A percentile compares a stretch with the other conserved stretches of the same genome.
phyloP scores from a whole-genome alignment of 2,329 filamentous ascomycete species.

The Penicillium expansum region DNA sequence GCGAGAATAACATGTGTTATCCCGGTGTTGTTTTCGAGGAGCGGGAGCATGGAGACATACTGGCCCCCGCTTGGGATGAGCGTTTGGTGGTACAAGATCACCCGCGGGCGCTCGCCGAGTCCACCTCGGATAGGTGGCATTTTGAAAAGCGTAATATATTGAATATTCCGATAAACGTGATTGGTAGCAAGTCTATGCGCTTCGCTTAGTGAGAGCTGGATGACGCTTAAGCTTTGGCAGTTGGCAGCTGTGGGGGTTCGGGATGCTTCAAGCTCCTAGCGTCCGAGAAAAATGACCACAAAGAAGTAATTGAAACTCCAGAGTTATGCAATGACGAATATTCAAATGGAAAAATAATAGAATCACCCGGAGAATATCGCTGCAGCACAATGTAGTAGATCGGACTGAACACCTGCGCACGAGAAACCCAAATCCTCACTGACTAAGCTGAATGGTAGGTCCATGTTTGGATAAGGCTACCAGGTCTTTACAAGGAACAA shows the following conservation, averaged over 20 bases:
- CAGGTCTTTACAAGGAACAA: not conserved
- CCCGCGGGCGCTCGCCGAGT: constrained; percentile 31
- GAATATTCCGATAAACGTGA: not conserved
- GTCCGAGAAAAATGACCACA: not conserved
- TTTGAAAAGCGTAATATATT: not conserved
- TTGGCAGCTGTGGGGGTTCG: not conserved
- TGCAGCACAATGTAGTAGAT: constrained; percentile 2
- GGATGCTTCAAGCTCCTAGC: not conserved
- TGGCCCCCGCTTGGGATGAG: constrained; percentile 54
- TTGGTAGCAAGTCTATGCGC: not conserved
- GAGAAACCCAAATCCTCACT: not conserved
- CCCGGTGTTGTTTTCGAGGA: constrained; percentile 58
- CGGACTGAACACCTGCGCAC: not conserved
- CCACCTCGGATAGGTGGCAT: constrained; percentile 41
- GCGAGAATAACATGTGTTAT: constrained; percentile 82
- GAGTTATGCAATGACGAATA: not conserved
- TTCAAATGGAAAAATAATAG: not conserved
- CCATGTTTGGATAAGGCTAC: not conserved
- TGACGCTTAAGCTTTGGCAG: not conserved
- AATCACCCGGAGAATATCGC: constrained; percentile 2
- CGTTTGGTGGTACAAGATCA: constrained; percentile 62
- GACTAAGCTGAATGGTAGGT: not conserved
- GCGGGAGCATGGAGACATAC: constrained; percentile 61
- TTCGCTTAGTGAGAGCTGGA: not conserved
- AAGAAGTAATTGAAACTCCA: not conserved